Conservation (phyloP, 768 basidiomycete species). For the Mycena galericulata region DNA sequence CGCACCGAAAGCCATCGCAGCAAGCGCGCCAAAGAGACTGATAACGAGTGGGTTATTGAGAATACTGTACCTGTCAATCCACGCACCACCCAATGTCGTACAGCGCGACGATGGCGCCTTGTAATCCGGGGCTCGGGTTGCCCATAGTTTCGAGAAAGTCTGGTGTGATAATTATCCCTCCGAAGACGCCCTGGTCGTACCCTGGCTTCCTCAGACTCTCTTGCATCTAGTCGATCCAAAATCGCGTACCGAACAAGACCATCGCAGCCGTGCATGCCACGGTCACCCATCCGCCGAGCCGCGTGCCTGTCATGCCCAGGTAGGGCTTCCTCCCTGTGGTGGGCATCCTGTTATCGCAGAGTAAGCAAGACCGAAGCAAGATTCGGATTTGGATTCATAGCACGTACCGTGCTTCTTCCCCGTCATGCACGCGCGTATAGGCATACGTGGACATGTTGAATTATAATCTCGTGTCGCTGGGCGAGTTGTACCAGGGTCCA, state of each 20-base stretch:
- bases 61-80: not conserved
- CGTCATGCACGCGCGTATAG: slow-evolving; percentile 31
- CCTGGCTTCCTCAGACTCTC: slow-evolving; percentile 45
- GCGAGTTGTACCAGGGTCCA: not conserved
- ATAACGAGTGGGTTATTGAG: not conserved
- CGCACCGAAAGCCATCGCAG: slow-evolving; percentile 54
- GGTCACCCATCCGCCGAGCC: slow-evolving; percentile 60
- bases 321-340: slow-evolving; percentile 46
- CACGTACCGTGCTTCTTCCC: slow-evolving; percentile 27
- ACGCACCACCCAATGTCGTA: slow-evolving; percentile 63
- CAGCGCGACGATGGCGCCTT: slow-evolving; percentile 63
- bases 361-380: not conserved
- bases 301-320: slow-evolving; percentile 57
- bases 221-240: too few species aligned
- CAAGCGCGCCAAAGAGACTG: slow-evolving; percentile 61
- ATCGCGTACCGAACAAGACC: slow-evolving; percentile 59
- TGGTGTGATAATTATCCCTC: slow-evolving; percentile 62
- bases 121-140: slow-evolving; percentile 56
- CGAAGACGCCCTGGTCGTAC: slow-evolving; percentile 67
- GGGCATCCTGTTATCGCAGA: slow-evolving; percentile 20
- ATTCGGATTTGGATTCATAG: too few species aligned
- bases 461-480: not conserved
- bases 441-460: slow-evolving; percentile 28
- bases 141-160: slow-evolving; percentile 61
- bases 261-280: slow-evolving; percentile 65